Percentiles rank a stretch among this genome's conserved stretches.
Conservation (phyloP, 1,284 basidiomycete genomes). For the Cutaneotrichosporon mucoides region DNA sequence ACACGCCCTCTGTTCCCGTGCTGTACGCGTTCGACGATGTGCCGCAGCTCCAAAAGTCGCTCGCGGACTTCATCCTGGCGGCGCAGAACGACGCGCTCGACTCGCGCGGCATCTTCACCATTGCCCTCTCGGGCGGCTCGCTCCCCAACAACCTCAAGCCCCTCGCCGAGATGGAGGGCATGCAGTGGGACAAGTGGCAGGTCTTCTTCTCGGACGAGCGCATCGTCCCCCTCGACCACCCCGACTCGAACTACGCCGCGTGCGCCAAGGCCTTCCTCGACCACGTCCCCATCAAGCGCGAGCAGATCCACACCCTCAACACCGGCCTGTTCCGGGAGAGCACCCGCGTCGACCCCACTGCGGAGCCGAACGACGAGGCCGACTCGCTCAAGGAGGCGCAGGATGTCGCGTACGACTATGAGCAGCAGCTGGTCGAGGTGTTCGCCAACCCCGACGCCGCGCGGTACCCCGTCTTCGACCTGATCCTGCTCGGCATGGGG, state of each 20-base stretch:
- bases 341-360: slow-evolving; percentile 35
- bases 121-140: slow-evolving; percentile 91
- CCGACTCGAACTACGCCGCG: slow-evolving; percentile 84
- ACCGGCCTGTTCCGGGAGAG: slow-evolving; percentile 57
- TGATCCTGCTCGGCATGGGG: slow-evolving; percentile 89
- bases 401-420: slow-evolving; percentile 86
- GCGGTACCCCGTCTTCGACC: slow-evolving; percentile 89
- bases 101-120: slow-evolving; percentile 81
- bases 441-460: slow-evolving; percentile 88
- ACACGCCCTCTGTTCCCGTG: slow-evolving; percentile 56
- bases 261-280: slow-evolving; percentile 74
- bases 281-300: slow-evolving; percentile 67
- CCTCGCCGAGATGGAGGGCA: slow-evolving; percentile 62
- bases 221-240: slow-evolving; percentile 83
- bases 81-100: slow-evolving; percentile 85
- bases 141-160: slow-evolving; percentile 77
- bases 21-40: slow-evolving; percentile 66
- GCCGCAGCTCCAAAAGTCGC: slow-evolving; percentile 56
- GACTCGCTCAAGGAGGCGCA: slow-evolving; percentile 58
- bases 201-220: slow-evolving; percentile 97
- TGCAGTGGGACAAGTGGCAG: slow-evolving; percentile 97
- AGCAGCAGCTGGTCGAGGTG: slow-evolving; percentile 82
- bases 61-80: slow-evolving; percentile 79
- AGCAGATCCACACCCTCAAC: slow-evolving; percentile 85
- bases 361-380: slow-evolving; percentile 47